Base-by-base conservation (phyloP, 148 eudicot genomes). In the Diospyros kaki region DNA sequence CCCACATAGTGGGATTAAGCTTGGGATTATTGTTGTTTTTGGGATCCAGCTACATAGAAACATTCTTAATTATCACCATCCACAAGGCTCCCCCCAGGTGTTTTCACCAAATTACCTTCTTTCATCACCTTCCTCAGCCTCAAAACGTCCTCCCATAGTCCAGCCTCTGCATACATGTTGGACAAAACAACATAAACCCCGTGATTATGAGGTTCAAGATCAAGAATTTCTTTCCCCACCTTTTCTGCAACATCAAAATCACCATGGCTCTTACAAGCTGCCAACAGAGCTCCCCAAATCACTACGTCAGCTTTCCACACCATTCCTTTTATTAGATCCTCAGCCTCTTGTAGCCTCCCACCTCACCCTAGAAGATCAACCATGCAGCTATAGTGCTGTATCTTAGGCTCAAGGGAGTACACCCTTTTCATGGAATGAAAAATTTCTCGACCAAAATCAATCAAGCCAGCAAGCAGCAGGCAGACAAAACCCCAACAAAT, bases 321-420 rank as follows among this genome's bases (percentile, higher is more conserved):
- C 96, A 93, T 91, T 64, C 75, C 86, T 60, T 80, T 85, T 71
- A 91, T 91, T 69, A 93, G 71, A 52, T 87, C 66, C 83, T 93
- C 98, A 2, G 94, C 98, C 73, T 93, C 98, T 1, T 80, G 39
- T 50, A 91, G 75, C 76, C 69, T 81, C 69, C 96, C 98, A 11
- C 69, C 81, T 72, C 94, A 84, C 44, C 96, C 96, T 3, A 93
- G 81, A 62, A 91, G 83, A 78, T 91, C 93, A 77, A 88, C 94
- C 91, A 94, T 85, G 80, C 97, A 91, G 4, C 98, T 85, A 68
- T 87, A 91, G 68, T 94, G 98, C 84, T 91, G 86, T 55, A 91
- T 76, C 67, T 76, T 86, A 7, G 94, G 97, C 73, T 87, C 87
- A 65, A 91, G 73, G 5, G 73, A 77, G 76, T 91, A 83, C 10